A percentile compares a stretch with the other conserved stretches of the same genome.
These are phyloP conservation scores for Tulasnella calospora DNA, from an alignment of 768 basidiomycete genomes.

Conservation along the genomic window DNA sequence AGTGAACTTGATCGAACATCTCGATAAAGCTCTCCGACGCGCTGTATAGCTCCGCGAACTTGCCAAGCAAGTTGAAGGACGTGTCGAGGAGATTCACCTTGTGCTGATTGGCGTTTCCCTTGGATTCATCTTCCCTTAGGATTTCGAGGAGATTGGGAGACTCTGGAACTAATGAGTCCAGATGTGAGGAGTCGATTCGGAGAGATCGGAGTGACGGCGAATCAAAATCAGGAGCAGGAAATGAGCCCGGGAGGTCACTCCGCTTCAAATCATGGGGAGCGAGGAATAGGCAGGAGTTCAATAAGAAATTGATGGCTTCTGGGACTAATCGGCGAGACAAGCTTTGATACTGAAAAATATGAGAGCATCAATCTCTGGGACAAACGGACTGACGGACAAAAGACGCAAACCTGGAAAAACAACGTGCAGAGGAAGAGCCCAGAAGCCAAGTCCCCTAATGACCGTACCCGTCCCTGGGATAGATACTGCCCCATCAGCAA, in stretches of 20 bases:
- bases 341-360: conserved; percentile 61
- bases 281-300: conserved; percentile 66
- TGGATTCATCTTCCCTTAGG: conserved; percentile 35
- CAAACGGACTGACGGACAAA: background rate
- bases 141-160: conserved; percentile 50
- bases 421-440: conserved; percentile 88
- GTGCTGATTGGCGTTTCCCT: conserved; percentile 47
- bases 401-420: conserved; percentile 43
- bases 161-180: conserved; percentile 39
- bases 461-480: conserved; percentile 72
- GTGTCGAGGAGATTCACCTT: conserved; percentile 69
- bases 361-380: background rate
- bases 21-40: conserved; percentile 79
- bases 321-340: conserved; percentile 84
- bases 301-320: conserved; percentile 78
- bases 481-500: conserved; percentile 90
- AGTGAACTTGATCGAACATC: conserved; percentile 63
- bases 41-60: conserved; percentile 72
- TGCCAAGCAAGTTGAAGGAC: conserved; percentile 57
- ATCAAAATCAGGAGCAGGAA: conserved; percentile 67
- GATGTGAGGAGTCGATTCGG: conserved; percentile 40
- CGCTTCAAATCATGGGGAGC: conserved; percentile 55
- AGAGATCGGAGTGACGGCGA: conserved; percentile 45
- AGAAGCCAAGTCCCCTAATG: conserved; percentile 66
- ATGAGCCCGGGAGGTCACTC: conserved; percentile 56